phyloP scores from a whole-genome alignment of 352 stramenopile species.

The Chrysophaeum taylorii region DNA sequence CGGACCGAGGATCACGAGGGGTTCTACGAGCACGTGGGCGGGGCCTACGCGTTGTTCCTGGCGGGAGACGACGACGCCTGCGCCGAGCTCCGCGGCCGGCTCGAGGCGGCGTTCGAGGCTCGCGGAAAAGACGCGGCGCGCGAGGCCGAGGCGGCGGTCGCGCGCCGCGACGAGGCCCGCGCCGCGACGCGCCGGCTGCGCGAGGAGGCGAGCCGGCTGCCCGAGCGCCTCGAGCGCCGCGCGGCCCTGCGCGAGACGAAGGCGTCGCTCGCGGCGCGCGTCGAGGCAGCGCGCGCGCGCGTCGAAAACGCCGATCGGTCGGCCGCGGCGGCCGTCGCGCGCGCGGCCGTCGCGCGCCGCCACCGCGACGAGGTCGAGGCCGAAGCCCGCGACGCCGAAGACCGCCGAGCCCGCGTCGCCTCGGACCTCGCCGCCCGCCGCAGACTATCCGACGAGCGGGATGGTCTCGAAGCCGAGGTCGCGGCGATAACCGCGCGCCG shows the following conservation, averaged over 20 bases:
- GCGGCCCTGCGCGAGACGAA: not conserved
- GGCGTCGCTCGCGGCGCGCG: not conserved
- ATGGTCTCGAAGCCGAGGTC: too few relatives aligned
- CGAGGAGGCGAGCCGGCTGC: conserved; percentile 8
- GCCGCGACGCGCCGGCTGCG: not conserved
- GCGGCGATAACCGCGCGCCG: too few relatives aligned
- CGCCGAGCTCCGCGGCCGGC: conserved; percentile 64
- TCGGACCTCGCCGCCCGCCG: too few relatives aligned
- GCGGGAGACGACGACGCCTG: conserved; percentile 77
- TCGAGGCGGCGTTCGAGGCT: conserved; percentile 26
- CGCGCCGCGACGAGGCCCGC: conserved; percentile 10
- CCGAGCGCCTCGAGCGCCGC: not conserved
- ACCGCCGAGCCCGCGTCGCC: too few relatives aligned
- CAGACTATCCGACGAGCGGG: too few relatives aligned
- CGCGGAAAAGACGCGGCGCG: conserved; percentile 10
- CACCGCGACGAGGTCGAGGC: too few relatives aligned
- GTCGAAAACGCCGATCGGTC: not conserved
- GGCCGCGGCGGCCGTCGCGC: not conserved
- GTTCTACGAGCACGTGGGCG: conserved; percentile 87
- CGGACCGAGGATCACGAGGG: conserved; percentile 41
- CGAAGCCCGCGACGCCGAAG: too few relatives aligned
- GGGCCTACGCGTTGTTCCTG: conserved; percentile 82
- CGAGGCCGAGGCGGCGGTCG: not conserved
- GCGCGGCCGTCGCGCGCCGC: not conserved
- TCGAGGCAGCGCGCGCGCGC: not conserved